Percentiles rank a stretch among this genome's conserved stretches.
Conservation (phyloP, 2,329 filamentous ascomycete species). For the Colletotrichum simmondsii region DNA sequence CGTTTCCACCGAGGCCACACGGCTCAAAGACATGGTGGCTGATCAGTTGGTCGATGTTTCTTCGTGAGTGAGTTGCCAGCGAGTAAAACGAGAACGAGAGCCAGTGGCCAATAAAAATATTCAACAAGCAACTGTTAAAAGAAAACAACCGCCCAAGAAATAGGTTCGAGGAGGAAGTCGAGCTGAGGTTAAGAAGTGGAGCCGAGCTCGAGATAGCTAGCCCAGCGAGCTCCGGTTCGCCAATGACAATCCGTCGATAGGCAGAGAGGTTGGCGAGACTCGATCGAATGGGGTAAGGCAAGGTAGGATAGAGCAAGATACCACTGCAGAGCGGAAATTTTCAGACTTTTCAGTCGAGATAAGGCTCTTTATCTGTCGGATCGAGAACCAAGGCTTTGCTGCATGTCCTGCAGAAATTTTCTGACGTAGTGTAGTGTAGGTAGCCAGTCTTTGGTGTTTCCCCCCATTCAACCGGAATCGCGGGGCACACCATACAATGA, state of each 20-base stretch:
- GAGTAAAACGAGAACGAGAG: background rate
- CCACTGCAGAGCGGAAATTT: background rate
- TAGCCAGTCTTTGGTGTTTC: background rate
- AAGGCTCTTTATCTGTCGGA: background rate
- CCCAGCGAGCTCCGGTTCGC: background rate
- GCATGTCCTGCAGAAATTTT: background rate
- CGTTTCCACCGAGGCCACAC: slow-evolving; percentile 64
- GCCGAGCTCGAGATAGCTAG: background rate
- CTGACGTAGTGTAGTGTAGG: background rate
- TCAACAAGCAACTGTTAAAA: background rate
- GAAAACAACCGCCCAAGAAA: background rate
- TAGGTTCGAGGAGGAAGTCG: background rate
- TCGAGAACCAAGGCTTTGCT: background rate
- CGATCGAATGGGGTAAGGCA: background rate
- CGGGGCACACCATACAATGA: background rate
- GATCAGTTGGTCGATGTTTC: background rate
- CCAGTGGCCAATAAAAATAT: background rate
- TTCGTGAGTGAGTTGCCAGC: background rate
- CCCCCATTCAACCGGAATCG: background rate
- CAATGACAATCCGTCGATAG: slow-evolving; percentile 1
- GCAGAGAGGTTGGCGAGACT: background rate
- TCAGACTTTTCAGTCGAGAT: background rate
- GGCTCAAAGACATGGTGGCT: slow-evolving; percentile 61
- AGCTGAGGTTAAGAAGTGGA: background rate
- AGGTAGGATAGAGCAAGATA: background rate